phyloP scores from a whole-genome alignment of 1,139 yeast genomes.

The Pichia sp. region DNA sequence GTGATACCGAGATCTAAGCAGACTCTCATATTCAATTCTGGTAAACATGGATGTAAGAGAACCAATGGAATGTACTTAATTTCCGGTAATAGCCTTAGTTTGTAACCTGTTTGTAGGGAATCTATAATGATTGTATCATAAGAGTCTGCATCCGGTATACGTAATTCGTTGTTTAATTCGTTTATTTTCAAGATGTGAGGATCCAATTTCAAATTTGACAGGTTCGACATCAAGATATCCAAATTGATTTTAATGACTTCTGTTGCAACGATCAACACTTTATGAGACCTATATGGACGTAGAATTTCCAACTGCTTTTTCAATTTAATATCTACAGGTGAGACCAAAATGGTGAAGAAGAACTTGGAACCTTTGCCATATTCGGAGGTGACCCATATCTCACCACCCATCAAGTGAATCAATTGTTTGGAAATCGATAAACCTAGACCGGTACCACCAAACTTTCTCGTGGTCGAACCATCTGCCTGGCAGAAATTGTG shows the following conservation, averaged over 20 bases:
- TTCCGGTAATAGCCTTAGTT: slow-evolving; percentile 61
- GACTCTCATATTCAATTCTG: slow-evolving; percentile 72
- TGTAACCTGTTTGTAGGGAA: slow-evolving; percentile 68
- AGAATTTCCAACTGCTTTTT: slow-evolving; percentile 64
- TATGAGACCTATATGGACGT: slow-evolving; percentile 68
- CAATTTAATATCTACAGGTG: slow-evolving; percentile 65
- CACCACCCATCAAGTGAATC: slow-evolving; percentile 87
- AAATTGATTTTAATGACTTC: slow-evolving; percentile 42
- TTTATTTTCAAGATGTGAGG: slow-evolving; percentile 30
- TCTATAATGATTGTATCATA: slow-evolving; percentile 82
- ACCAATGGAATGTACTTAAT: slow-evolving; percentile 81
- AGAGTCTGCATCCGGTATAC: slow-evolving; percentile 51
- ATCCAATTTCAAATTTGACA: slow-evolving; percentile 42
- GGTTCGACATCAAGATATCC: slow-evolving; percentile 40
- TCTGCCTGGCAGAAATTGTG: slow-evolving; percentile 91
- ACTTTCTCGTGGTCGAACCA: slow-evolving; percentile 85
- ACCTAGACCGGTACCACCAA: slow-evolving; percentile 89
- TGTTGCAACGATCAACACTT: slow-evolving; percentile 64
- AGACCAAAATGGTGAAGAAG: slow-evolving; percentile 71
- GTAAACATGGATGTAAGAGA: slow-evolving; percentile 68
- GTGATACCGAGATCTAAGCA: slow-evolving; percentile 85
- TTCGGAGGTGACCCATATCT: slow-evolving; percentile 79
- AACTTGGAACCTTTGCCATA: slow-evolving; percentile 82
- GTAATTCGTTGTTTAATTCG: slow-evolving; percentile 44
- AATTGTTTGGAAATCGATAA: slow-evolving; percentile 80